Base-by-base conservation (phyloP, 2,329 filamentous ascomycete genomes). In the Beauveria brongniartii region DNA sequence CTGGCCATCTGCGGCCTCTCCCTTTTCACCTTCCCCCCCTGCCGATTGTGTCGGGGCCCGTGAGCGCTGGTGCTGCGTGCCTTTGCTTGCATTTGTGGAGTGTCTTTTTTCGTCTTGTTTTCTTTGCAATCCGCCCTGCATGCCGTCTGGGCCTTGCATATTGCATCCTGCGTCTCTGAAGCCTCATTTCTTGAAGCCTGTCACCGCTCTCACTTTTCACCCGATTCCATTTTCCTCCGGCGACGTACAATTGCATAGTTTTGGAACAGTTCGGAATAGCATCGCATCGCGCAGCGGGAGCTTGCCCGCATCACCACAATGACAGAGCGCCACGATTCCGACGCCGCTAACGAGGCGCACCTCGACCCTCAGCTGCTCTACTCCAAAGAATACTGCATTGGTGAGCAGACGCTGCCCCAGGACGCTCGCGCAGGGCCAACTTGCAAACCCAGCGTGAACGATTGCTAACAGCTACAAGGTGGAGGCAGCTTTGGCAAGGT, bases 401-500 rank as follows among this genome's bases (percentile, higher is more conserved):
- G 88, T 91, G 75, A 68, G 83, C 69, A 47, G 8, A 6, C 10
- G 8, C 12, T 48, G n/a, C 9, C 40, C 40, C 7, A 44, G 3
- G 10, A 30, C 24, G 53, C 40, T 26, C 59, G 18, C 7, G 34
- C 20, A 10, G 6, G 3, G 22, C 22, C 10, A 9, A 24, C 22
- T 22, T 12, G 10, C 22, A 10, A 43, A 2, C 18, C 8, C 30
- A n/a, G 18, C 10, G 30, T 47, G 2, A 10, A 18, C 8, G 18
- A 37, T 16, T 56, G 24, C 46, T 51, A 58, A 58, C 22, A 43
- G 37, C 20, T 20, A 51, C 37, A 63, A 92, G 93, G 94, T 68
- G 94, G 94, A 68, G 94, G 94, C 64, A 97, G 93, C 75, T 99
- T 99, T 78, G 94, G 94, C 71, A 96, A 95, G 76, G 94, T 99